Base-by-base conservation (phyloP, 192 early-diverging fungal genomes). In the Coemansia sp. region DNA sequence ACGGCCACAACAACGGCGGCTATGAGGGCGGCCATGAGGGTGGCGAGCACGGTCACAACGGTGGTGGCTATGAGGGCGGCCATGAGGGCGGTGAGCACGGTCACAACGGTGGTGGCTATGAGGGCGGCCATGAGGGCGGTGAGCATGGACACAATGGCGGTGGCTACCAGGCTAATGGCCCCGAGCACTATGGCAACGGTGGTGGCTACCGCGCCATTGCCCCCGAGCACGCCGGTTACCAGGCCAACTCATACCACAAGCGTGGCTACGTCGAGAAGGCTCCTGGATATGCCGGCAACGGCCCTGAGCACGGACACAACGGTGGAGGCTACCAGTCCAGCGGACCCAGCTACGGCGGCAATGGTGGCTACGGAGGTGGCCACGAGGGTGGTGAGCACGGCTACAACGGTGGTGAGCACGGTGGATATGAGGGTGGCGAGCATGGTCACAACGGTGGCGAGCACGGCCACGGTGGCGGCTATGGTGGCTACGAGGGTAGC, bases 181-280 rank as follows among this genome's bases (percentile, higher is more conserved):
- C 27, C 19, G 45, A 33, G 27, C 45, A 47, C 30, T 26, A 53
- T 23, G 35, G 18, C 45, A 13, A 34, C 18, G 13, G 19, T 38
- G 34, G 44, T 35, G 54, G 35, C 38, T 47, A 53, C 46, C 34
- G 50, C 44, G 47, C 39, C 15, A 46, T 32, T 30, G 45, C 27
- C 13, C 45, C 45, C 28, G 34, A 47, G 46, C 47, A 40, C 32
- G 37, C 33, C 37, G 49, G 37, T 15, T 48, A 55, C 25, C 34
- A 62, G 51, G 47, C 44, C 23, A 42, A 46, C 30, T 30, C 40
- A 42, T 55, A 62, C 46, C 35, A 46, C 39, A 46, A 46, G 44
- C 59, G 59, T 27, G 40, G 58, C 50, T 51, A 53, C 18, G 49
- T 52, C 34, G 58, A 61, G 58, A 17, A 47, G 18, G 50, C 44